Base-by-base conservation (phyloP, 2,329 filamentous ascomycete genomes). In the Podosphaera xanthii region DNA sequence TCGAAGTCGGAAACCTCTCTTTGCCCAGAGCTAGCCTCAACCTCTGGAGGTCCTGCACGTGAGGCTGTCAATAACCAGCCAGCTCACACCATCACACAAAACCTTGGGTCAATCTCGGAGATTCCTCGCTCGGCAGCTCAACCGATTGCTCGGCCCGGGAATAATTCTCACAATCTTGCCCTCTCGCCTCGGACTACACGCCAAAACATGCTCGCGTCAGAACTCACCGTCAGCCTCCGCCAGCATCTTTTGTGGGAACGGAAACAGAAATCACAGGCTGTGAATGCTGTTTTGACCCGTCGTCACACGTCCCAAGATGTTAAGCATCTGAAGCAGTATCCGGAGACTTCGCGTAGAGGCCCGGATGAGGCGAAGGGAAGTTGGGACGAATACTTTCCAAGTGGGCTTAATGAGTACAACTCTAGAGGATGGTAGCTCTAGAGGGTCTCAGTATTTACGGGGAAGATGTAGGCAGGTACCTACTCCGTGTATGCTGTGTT, bases 211-310 rank as follows among this genome's bases (percentile, higher is more conserved):
- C 78, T 98, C 60, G 85, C 87, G 7, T 94, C 87, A 0, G 92
- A 98, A 73, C 76, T 98, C 59, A 96, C 91, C 2, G 89, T 95
- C 70, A 94, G 88, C 31, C 81, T 98, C 2, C 82, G 92, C 31
- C 86, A 89, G 65, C 87, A 96, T 66, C 82, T 98, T 14, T 79
- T 97, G 14, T 94, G 88, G 86, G 92, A 98, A 71, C 84, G 92
- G 58, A 88, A 94, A 68, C 91, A 97, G 69, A 94, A 92, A 77
- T 88, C 87, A 61, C 85, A 86, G 40, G 91, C 88, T 6, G 87
- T 84, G 66, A 90, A 91, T 63, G 88, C 90, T 0, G 87, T 91
- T 59, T 77, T 95, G 60, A 94, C 95, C 76, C 82, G 91, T 62
- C 79, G 88, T 61, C 89, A 96, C 70, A 95, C 90, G 6, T 87